A percentile compares a stretch with the other conserved stretches of the same genome.
These are phyloP conservation scores for Mrakia gelida DNA, from an alignment of 768 basidiomycete genomes.

Conservation along the genomic window DNA sequence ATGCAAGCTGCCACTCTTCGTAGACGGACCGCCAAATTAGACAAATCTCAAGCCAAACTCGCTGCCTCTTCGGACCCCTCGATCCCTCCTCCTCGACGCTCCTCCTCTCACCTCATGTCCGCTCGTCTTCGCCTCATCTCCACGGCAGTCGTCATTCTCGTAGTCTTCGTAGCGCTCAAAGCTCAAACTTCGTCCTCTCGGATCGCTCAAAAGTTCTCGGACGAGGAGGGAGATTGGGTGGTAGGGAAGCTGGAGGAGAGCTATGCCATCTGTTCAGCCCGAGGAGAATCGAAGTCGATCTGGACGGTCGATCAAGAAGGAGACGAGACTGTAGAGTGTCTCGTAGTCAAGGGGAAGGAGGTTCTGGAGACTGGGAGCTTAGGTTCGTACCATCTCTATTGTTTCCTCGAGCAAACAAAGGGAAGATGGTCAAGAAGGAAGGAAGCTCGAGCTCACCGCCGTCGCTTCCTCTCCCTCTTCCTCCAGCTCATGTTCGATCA, in stretches of 20 bases:
- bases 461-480: background rate
- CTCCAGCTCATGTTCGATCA: conserved; percentile 12
- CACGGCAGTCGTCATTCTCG: conserved; percentile 24
- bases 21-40: background rate
- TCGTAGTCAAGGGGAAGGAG: conserved; percentile 26
- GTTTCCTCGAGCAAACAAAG: background rate
- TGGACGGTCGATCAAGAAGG: conserved; percentile 13
- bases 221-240: conserved; percentile 21
- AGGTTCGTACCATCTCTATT: background rate
- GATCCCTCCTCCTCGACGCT: background rate
- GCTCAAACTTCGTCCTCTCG: background rate
- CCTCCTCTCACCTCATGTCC: conserved; percentile 3
- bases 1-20: conserved; percentile 28
- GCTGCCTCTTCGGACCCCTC: background rate
- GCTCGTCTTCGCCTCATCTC: conserved; percentile 30
- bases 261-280: conserved; percentile 18
- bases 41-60: background rate
- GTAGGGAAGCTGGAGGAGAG: background rate
- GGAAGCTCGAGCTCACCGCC: background rate
- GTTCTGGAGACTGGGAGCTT: conserved; percentile 10
- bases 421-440: background rate
- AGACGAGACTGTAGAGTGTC: conserved; percentile 16
- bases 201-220: background rate
- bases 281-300: background rate
- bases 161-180: conserved; percentile 2